Conservation (phyloP, 176 grass and related monocot species). For the Saccharum officinarum region DNA sequence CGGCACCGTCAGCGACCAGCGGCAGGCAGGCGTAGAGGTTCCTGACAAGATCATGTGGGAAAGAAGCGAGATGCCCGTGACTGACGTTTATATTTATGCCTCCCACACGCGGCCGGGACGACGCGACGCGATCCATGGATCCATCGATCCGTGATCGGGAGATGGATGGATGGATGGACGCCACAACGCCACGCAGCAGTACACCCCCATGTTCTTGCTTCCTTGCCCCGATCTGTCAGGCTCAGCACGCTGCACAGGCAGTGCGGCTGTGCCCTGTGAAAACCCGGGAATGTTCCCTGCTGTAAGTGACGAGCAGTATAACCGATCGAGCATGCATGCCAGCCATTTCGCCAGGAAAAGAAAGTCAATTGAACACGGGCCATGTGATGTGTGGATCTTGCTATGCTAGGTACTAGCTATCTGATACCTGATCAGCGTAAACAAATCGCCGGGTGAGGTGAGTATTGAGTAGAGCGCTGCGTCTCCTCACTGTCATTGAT, state of each 20-base stretch:
- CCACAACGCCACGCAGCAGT: not conserved
- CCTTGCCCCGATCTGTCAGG: too few species aligned
- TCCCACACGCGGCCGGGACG: too few species aligned
- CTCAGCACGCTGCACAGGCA: not conserved
- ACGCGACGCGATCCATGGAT: not conserved
- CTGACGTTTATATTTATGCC: slow-evolving; percentile 13
- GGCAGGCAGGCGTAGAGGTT: not conserved
- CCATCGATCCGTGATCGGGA: not conserved
- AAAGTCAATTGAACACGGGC: not conserved
- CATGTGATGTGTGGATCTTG: slow-evolving; percentile 23
- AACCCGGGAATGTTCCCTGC: not conserved
- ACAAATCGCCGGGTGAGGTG: not conserved
- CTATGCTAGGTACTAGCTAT: not conserved
- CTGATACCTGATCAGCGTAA: not conserved
- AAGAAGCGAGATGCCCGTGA: slow-evolving; percentile 35
- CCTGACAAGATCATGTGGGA: slow-evolving; percentile 35
- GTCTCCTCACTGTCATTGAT: slow-evolving; percentile 9
- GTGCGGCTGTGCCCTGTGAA: not conserved
- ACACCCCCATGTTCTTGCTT: not conserved
- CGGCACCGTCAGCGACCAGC: too few species aligned
- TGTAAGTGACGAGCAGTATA: not conserved
- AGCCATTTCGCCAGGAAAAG: not conserved
- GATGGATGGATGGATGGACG: not conserved
- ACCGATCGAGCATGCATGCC: not conserved
- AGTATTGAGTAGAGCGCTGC: too few species aligned